Base-by-base conservation (phyloP, 2,329 filamentous ascomycete species). In the Chrysoporthe cubensis region DNA sequence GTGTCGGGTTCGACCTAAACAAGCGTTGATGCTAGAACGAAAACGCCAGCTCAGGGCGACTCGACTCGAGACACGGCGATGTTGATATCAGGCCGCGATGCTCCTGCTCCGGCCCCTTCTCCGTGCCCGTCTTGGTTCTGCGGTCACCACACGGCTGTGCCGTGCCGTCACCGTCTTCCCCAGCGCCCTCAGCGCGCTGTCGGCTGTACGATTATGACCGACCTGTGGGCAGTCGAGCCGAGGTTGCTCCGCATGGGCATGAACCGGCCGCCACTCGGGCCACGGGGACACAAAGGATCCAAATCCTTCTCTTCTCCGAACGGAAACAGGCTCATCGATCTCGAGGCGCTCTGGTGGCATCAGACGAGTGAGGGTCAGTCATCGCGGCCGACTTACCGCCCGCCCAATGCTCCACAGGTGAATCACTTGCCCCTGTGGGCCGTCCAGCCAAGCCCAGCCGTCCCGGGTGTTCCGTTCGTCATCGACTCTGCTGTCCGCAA, bases 1-100 rank as follows among this genome's bases (percentile, higher is more conserved):
- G 68, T 72, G 73, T 74, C 74, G 74, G 79, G 79, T 76, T 79
- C 74, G 74, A 76, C 59, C 77, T 79, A 80, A 80, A 78, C 76
- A 76, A 72, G 74, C 72, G 74, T 70, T 65, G 61, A 64, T 70
- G 66, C 68, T 70, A 66, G 73, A 56, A 57, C 42, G 40, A 58
- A 57, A 59, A 60, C 44, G 63, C 63, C 62, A 58, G 21, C 50
- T 54, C 21, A 21, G 26, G 50, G 32, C 50, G 50, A 34, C 9
- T 52, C 48, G 48, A 42, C 37, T 42, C 40, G 40, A 44, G n/a
- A 44, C 7, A 60, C 1, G 18, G 57, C 40, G 21, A 44, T 11
- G 37, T 32, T 8, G 37, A 43, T 43, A 43, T 44, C 40, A 43
- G 18, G 40, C n/a, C 16, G 7, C 21, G 57, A 40, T 43, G 13